Percentiles rank a stretch among this genome's conserved stretches.
Evolutionary conservation across 2,329 filamentous ascomycete species (phyloP).

Genomic region (Calycina herbarum): DNA sequence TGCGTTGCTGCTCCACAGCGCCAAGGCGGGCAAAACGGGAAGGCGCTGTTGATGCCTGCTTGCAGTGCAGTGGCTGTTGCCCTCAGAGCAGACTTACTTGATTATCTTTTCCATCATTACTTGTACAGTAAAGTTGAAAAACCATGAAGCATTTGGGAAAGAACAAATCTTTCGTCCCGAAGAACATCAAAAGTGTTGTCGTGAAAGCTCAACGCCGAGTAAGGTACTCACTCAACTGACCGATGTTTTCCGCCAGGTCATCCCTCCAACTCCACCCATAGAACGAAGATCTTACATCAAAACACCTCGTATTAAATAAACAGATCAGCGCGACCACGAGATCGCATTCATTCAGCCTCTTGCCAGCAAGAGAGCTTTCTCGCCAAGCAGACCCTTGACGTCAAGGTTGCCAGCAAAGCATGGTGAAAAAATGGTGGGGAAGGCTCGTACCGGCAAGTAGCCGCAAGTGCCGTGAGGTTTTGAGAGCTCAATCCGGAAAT

Average conservation of each 20-base stretch:
- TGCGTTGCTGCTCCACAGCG: neutral
- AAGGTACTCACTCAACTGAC: neutral
- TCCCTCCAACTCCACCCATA: neutral
- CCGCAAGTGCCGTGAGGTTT: constrained; percentile 2
- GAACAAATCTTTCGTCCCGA: too few relatives aligned
- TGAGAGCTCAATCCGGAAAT: neutral
- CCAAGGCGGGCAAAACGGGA: neutral
- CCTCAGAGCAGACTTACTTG: too few relatives aligned
- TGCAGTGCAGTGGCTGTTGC: neutral
- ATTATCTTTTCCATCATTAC: too few relatives aligned
- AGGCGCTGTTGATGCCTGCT: neutral
- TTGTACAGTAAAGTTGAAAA: too few relatives aligned
- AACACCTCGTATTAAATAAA: constrained; percentile 1
- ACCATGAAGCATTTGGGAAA: too few relatives aligned
- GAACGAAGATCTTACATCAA: neutral
- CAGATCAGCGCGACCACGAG: constrained; percentile 1
- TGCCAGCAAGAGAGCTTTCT: neutral
- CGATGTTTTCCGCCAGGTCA: neutral
- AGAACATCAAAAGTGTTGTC: neutral
- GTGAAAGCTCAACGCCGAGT: neutral
- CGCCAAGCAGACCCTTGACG: neutral
- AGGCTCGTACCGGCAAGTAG: constrained; percentile 2
- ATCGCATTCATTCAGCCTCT: neutral
- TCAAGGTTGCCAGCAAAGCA: constrained; percentile 9
- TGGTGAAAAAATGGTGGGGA: constrained; percentile 1